These are phyloP conservation scores for Fusarium continuum DNA, from an alignment of 2,329 filamentous ascomycete genomes.

Conservation along the genomic window DNA sequence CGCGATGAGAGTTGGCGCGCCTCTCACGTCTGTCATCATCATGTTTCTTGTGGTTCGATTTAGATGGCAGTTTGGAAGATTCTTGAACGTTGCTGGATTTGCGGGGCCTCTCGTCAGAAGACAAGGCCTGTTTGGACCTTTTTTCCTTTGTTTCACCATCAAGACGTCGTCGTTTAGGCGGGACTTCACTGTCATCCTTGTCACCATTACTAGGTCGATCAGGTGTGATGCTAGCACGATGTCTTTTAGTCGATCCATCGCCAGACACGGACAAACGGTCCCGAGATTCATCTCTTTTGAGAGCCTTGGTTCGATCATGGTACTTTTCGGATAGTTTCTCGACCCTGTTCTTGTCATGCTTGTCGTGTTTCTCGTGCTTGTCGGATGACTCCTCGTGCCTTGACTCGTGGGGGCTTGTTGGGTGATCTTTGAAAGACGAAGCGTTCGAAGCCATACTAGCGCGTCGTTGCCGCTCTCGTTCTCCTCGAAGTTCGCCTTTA, in stretches of 20 bases:
- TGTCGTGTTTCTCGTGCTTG: constrained; percentile 47
- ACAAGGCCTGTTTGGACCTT: constrained; percentile 54
- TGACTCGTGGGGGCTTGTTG: constrained; percentile 61
- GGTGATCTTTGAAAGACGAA: constrained; percentile 60
- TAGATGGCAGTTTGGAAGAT: constrained; percentile 47
- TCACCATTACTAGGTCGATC: constrained; percentile 61
- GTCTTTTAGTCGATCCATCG: constrained; percentile 65
- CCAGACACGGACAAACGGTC: constrained; percentile 61
- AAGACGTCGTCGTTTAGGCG: constrained; percentile 65
- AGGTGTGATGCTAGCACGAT: constrained; percentile 67
- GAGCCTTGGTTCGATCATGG: constrained; percentile 67
- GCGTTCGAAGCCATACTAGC: constrained; percentile 66
- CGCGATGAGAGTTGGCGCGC: constrained; percentile 53
- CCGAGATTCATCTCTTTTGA: constrained; percentile 69
- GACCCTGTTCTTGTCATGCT: constrained; percentile 54
- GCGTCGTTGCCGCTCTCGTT: constrained; percentile 66
- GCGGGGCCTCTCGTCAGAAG: constrained; percentile 57
- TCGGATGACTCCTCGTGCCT: constrained; percentile 60
- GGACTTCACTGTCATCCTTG: constrained; percentile 61
- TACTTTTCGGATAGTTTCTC: constrained; percentile 61
- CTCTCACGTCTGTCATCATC: constrained; percentile 54
- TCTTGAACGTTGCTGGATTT: constrained; percentile 57
- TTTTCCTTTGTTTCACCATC: constrained; percentile 64
- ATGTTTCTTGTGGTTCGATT: constrained; percentile 50
- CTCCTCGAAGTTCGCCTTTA: constrained; percentile 68